Evolutionary conservation across 2,329 filamentous ascomycete genomes (phyloP).

Genomic region (Metarhizium sp.): DNA sequence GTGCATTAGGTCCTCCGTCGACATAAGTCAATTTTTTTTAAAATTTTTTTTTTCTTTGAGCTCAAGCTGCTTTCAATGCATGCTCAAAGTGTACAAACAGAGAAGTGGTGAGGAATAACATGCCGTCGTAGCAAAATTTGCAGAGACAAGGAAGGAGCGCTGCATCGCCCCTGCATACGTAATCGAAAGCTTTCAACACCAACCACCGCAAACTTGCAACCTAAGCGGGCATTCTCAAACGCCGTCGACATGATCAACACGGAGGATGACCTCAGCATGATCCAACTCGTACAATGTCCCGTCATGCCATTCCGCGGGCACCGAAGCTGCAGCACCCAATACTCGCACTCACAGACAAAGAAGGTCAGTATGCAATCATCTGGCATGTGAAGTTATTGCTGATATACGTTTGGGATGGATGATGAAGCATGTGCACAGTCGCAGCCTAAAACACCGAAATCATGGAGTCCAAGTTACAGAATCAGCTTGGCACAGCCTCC

Average conservation of each 20-base stretch:
- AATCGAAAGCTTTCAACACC: neutral
- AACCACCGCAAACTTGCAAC: neutral
- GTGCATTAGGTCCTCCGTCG: neutral
- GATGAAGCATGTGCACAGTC: no score
- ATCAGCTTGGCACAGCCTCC: neutral
- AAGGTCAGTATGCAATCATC: neutral
- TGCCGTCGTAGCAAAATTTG: neutral
- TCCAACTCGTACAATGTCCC: neutral
- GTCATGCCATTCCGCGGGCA: neutral
- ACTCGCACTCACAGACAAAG: neutral
- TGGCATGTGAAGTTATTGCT: neutral
- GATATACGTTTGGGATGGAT: no score
- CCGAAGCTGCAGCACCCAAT: neutral
- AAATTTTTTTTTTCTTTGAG: no score
- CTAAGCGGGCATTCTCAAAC: neutral
- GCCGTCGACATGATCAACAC: neutral
- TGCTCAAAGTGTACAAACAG: no score
- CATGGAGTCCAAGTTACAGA: no score
- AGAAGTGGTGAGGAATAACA: neutral
- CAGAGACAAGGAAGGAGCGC: neutral
- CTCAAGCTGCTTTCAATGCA: no score
- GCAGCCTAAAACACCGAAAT: no score
- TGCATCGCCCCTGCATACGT: neutral
- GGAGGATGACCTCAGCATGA: neutral
- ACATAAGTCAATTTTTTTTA: no score